Base-by-base conservation (phyloP, 495 filamentous ascomycete genomes). In the Lophium mytilinum region DNA sequence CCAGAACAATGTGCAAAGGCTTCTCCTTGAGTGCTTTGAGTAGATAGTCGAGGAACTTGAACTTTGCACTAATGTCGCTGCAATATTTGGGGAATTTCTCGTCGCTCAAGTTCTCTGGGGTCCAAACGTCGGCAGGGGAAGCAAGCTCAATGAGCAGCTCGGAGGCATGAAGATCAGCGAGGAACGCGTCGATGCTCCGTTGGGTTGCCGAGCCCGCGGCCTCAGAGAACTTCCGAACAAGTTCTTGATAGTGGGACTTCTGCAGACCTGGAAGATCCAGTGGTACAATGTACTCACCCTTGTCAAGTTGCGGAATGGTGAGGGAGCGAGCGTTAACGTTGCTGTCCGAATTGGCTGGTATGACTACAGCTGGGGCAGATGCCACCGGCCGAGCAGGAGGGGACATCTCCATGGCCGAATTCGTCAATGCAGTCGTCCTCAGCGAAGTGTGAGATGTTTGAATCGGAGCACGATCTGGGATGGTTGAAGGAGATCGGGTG, bases 121-220 rank as follows among this genome's bases (percentile, higher is more conserved):
- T 18, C n/a, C 36, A 45, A 1, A 10, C 19, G 17, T 24, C 47
- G 14, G 40, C 53, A 46, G 48, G 9, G 21, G 54, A 43, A 37
- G 54, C 15, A 24, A 64, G 53, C 52, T 64, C 61, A 5, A 58
- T 40, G 24, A 60, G 57, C 4, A 39, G 48, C 30, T 64, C 61
- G 12, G 60, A 19, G 3, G 40, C 53, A 39, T 41, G 42, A 15
- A 64, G 41, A 19, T 33, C 48, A 17, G 56, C 9, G 9, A 60
- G 36, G n/a, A 63, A 15, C 9, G 21, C 30, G 6, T 24, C 9
- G 17, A 48, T 24, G 14, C 33, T 48, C 15, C 6, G 15, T 36
- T 17, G 24, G 3, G 37, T 52, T 52, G 50, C 14, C 50, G 50
- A 52, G 21, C 37, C 37, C 15, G 21, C 15, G 19, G 50, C 1